Evolutionary conservation across 83 land plant genomes (phyloP).

Genomic region (Thuja plicata): DNA sequence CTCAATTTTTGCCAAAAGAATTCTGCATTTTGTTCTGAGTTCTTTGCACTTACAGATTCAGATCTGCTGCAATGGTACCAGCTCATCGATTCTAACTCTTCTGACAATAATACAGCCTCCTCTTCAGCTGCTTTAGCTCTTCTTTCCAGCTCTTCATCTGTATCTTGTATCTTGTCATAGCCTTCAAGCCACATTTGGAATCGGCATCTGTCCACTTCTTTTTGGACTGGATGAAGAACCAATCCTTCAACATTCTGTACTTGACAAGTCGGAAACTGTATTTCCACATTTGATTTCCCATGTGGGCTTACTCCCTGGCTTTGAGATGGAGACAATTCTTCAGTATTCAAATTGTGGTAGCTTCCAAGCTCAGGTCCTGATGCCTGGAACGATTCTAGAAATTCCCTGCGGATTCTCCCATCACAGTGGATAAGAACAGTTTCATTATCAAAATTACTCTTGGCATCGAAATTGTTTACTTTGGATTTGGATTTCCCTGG

Average conservation of each 20-base stretch:
- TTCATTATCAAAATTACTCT: not conserved
- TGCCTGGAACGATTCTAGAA: constrained; percentile 10
- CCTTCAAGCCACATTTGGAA: constrained; percentile 2
- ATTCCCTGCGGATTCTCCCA: constrained; percentile 11
- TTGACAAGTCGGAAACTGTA: not conserved
- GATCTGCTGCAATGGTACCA: constrained; percentile 19
- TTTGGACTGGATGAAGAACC: not conserved
- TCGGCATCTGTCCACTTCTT: not conserved
- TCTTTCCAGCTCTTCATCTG: constrained; percentile 25
- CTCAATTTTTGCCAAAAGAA: constrained; percentile 38
- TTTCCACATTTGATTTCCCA: not conserved
- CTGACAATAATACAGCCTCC: constrained; percentile 25
- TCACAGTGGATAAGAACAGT: constrained; percentile 7
- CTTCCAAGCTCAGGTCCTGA: constrained; percentile 6
- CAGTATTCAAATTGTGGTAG: not conserved
- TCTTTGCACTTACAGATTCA: not conserved
- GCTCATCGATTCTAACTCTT: constrained; percentile 36
- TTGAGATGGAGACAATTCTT: not conserved
- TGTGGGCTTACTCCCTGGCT: not conserved
- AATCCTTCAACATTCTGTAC: not conserved
- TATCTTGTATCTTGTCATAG: constrained; percentile 14
- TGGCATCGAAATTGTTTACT: not conserved
- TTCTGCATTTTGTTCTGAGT: constrained; percentile 12
- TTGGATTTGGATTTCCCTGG: constrained; percentile 16
- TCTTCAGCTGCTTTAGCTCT: constrained; percentile 44